Base-by-base conservation (phyloP, 305 asterid genomes). In the Plantago coronopus region DNA sequence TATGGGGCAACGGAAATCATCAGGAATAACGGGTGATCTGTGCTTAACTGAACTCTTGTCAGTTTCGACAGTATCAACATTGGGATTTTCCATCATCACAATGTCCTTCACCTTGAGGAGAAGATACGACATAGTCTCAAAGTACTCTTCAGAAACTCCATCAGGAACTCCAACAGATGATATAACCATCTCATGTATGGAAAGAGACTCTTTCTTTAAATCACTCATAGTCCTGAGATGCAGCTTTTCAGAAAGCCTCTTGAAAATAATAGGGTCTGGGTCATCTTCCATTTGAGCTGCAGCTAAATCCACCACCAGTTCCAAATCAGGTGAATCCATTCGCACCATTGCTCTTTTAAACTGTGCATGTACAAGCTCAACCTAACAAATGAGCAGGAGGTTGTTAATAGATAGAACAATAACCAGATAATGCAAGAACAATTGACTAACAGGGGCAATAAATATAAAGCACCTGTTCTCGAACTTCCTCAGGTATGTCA, bases 1-100 rank as follows among this genome's bases (percentile, higher is more conserved):
- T 71, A 91, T 86, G 6, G 98, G 96, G 64, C 98, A 91, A 17
- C 98, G 95, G 58, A 91, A 91, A 70, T 91, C 95, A 71, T 88
- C 96, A 0, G 98, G 98, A 62, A 91, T 86, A 50, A 91, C 86
- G 0, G 96, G 96, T 67, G 96, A 86, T 68, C 96, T 73, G 72
- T 83, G 95, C 78, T 73, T 84, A 34, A 80, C 62, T 40, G 81
- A 69, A 68, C 65, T 71, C 81, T 77, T 88, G 60, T 84, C 98
- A 54, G 51, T 62, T 71, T 91, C 96, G 66, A 62, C 15, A 21
- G 74, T 69, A 55, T 84, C 94, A 45, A 51, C 18, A 13, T 84
- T 87, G 1, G 90, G 84, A 78, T 83, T 80, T 65, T 75, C 84
- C 15, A 21, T 71, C 69, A 79, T 25, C 14, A 81, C 85, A 53